Evolutionary conservation across 2,329 filamentous ascomycete genomes (phyloP).

Genomic region (Diaporthe ampelina): DNA sequence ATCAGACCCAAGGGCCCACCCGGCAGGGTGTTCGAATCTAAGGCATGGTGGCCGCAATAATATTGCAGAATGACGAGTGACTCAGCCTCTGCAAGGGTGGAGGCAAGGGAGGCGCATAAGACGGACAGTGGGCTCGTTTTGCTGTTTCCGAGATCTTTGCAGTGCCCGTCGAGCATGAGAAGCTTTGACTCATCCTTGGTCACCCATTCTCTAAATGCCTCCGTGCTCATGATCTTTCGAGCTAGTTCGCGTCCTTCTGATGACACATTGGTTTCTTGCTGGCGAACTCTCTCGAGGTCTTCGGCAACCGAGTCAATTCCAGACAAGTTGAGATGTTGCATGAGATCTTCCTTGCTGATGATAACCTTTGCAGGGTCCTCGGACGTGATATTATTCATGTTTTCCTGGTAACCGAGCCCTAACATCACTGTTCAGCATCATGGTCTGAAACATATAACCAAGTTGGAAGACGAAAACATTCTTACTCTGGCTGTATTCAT

Average conservation of each 20-base stretch:
- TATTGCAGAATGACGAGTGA: slow-evolving; percentile 19
- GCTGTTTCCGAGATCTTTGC: neutral
- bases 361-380: fast-evolving
- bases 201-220: slow-evolving; percentile 5
- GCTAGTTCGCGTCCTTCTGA: neutral
- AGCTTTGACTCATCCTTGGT: neutral
- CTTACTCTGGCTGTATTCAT: neutral
- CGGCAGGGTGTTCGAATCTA: neutral
- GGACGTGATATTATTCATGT: neutral
- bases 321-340: neutral
- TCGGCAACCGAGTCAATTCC: neutral
- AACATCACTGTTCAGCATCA: neutral
- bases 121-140: slow-evolving; percentile 33
- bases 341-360: neutral
- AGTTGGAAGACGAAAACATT: neutral
- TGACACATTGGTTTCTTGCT: slow-evolving; percentile 15
- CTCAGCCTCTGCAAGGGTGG: neutral
- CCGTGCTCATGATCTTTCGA: neutral
- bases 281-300: neutral
- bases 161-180: slow-evolving; percentile 6
- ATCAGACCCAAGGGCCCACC: slow-evolving; percentile 8
- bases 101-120: slow-evolving; percentile 3
- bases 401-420: neutral
- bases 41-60: slow-evolving; percentile 4
- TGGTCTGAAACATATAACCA: too few species aligned